Conservation (phyloP, 2,329 filamentous ascomycete genomes). For the Penicillium expansum region DNA sequence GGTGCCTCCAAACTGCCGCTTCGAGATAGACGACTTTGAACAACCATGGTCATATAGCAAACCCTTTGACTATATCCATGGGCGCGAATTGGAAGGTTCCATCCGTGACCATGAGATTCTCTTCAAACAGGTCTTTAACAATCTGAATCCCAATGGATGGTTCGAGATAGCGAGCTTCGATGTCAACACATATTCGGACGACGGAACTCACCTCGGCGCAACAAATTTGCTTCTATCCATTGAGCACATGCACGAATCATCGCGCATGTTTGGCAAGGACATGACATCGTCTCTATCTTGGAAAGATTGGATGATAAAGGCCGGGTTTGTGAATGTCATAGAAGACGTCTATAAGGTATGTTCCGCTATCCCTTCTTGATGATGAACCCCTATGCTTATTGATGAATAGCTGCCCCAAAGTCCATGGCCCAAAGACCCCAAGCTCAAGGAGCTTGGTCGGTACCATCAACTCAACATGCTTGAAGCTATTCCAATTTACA, state of each 20-base stretch:
- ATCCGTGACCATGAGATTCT: conserved; percentile 29
- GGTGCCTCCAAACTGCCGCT: conserved; percentile 36
- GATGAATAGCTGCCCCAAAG: conserved; percentile 48
- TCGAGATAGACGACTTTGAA: conserved; percentile 36
- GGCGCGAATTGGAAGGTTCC: conserved; percentile 32
- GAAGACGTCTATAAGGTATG: conserved; percentile 47
- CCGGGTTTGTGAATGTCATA: conserved; percentile 54
- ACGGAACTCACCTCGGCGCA: conserved; percentile 30
- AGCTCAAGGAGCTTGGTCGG: conserved; percentile 53
- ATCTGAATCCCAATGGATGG: conserved; percentile 29
- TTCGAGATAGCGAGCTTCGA: conserved; percentile 64
- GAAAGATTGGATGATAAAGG: conserved; percentile 47
- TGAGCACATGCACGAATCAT: conserved; percentile 31
- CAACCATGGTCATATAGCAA: conserved; percentile 29
- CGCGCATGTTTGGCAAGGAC: conserved; percentile 34
- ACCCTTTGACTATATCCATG: conserved; percentile 34
- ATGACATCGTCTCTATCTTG: conserved; percentile 34
- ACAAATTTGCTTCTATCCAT: conserved; percentile 24
- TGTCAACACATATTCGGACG: conserved; percentile 82
- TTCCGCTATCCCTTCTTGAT: not conserved
- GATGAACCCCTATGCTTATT: not conserved
- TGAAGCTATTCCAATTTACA: conserved; percentile 36
- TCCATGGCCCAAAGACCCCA: conserved; percentile 52
- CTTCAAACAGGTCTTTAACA: conserved; percentile 26
- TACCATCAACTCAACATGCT: conserved; percentile 38